phyloP scores from a whole-genome alignment of 208 protist species.

The Strigomonas galati region DNA sequence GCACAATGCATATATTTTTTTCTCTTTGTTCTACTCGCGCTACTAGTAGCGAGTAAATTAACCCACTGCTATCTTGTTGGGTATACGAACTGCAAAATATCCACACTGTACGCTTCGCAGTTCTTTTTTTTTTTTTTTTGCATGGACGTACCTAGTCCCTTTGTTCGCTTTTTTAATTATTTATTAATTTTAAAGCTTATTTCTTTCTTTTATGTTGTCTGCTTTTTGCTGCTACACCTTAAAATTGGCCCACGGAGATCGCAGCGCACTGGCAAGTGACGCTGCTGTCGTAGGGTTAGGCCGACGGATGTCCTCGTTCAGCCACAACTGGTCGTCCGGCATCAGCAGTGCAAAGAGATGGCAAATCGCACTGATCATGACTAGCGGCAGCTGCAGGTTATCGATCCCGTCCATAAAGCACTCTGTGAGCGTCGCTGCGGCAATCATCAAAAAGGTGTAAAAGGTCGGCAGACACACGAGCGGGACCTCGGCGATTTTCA shows the following conservation, averaged over 20 bases:
- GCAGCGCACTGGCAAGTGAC: conserved; percentile 42
- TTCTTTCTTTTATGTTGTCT: not conserved
- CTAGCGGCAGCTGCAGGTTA: conserved; percentile 87
- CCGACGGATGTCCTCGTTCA: conserved; percentile 34
- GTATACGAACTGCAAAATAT: too few species aligned
- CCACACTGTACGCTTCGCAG: too few species aligned
- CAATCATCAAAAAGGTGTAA: conserved; percentile 67
- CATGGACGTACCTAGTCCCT: not conserved
- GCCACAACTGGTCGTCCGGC: conserved; percentile 40
- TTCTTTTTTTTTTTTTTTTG: conserved; percentile 9
- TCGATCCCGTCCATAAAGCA: conserved; percentile 88
- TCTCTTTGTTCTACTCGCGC: too few species aligned
- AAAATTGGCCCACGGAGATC: conserved; percentile 26
- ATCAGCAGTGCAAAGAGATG: conserved; percentile 64
- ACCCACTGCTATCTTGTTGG: too few species aligned
- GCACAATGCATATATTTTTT: too few species aligned
- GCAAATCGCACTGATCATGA: conserved; percentile 63
- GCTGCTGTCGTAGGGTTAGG: conserved; percentile 46
- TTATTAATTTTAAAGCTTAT: not conserved
- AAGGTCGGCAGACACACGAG: conserved; percentile 28
- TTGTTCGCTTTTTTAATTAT: too few species aligned
- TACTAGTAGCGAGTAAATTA: too few species aligned
- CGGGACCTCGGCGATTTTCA: conserved; percentile 51
- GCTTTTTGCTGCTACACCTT: not conserved
- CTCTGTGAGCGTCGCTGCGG: conserved; percentile 71